Percentiles rank a stretch among this genome's conserved stretches.
Conservation (phyloP, 176 grass and related monocot species). For the Melocanna baccifera region DNA sequence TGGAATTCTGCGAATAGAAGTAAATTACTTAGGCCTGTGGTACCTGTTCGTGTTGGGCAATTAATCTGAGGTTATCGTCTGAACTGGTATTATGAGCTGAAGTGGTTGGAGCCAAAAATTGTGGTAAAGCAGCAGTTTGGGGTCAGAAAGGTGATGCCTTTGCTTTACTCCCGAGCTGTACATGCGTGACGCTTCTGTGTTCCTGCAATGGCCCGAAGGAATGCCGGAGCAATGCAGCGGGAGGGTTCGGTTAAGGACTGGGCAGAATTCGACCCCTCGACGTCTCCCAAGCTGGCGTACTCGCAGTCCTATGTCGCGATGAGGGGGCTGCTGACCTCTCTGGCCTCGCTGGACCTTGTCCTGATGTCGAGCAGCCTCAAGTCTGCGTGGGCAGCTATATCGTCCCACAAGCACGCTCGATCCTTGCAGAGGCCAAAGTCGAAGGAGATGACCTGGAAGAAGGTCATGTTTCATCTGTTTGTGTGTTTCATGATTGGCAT, state of each 20-base stretch:
- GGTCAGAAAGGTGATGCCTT: neutral
- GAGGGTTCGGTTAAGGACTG: slow-evolving; percentile 70
- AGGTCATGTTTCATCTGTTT: slow-evolving; percentile 45
- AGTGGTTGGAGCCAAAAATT: neutral
- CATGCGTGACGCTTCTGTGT: slow-evolving; percentile 27
- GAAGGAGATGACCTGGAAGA: slow-evolving; percentile 70
- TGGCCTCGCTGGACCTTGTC: slow-evolving; percentile 49
- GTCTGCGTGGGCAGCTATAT: slow-evolving; percentile 55
- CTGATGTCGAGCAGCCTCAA: slow-evolving; percentile 49
- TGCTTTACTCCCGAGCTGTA: slow-evolving; percentile 12
- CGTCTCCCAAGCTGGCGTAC: slow-evolving; percentile 78
- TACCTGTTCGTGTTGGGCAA: slow-evolving; percentile 11
- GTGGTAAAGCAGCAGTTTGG: neutral
- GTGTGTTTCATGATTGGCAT: slow-evolving; percentile 67
- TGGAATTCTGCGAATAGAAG: neutral
- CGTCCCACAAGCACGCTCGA: slow-evolving; percentile 55
- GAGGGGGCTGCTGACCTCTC: slow-evolving; percentile 59
- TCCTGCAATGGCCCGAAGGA: slow-evolving; percentile 84
- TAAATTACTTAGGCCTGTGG: neutral
- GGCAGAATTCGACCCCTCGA: slow-evolving; percentile 59
- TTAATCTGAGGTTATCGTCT: neutral
- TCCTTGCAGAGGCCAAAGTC: slow-evolving; percentile 60
- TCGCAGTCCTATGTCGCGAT: slow-evolving; percentile 67
- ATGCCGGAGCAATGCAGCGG: slow-evolving; percentile 54
- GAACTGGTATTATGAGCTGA: neutral